Evolutionary conservation across 331 rosid genomes (phyloP), one percentile per base, ranked within the genome.

Genomic region (Acacia concinna): DNA sequence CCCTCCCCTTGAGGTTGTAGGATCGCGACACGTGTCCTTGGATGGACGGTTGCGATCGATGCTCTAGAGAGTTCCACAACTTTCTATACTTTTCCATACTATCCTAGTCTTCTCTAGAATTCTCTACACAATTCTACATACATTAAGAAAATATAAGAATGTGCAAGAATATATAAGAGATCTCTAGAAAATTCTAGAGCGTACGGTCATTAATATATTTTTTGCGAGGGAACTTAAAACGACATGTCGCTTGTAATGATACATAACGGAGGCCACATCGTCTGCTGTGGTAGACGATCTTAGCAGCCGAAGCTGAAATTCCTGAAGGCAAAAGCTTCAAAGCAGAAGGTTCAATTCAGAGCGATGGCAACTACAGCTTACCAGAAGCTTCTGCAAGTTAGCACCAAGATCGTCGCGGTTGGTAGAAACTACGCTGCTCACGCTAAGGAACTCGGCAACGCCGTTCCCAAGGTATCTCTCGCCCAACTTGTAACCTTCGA

Each of bases 381-480:
- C 78, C 92, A 87, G 74, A 91, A 83, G 84, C 93, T 95, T 57
- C 76, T 92, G 38, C 83, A 90, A 77, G 79, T 76, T 8, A 85
- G 97, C 81, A 91, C 97, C 0, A 94, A 94, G 94, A 91, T 94
- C 88, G 84, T 94, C 68, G 98, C 73, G 54, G 98, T 94, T 51
- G 99, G 97, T 25, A 82, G 99, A 84, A 95, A 95, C 89, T 95
- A 95, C 82, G 96, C 86, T 14, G 97, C 97, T 73, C 99, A 95
- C 79, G 97, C 99, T 66, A 95, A 95, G 81, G 99, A 95, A 77
- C 94, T 95, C 1, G 99, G 99, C 79, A 95, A 95, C 94, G 96
- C 97, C 74, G 94, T 95, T 54, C 99, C 99, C 46, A 95, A 90
- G 92, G 98, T 92, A 63, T 52, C 43, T 52, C 43, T 60, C 56